These are phyloP conservation scores for Chlamydomonas reinhardtii DNA, from an alignment of 163 green algal species.

Conservation along the genomic window DNA sequence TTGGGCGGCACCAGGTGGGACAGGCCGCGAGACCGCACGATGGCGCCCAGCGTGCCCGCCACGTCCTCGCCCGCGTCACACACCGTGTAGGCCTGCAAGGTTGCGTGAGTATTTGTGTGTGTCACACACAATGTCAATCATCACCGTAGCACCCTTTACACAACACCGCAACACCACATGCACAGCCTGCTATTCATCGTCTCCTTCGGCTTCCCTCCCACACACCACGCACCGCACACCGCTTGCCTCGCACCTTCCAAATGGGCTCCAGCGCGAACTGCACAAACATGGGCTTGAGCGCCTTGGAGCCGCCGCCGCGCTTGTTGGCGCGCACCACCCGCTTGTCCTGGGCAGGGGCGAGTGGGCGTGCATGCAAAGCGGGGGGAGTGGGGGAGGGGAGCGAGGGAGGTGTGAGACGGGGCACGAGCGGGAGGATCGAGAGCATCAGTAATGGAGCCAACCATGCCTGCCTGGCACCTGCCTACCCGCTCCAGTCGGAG, in stretches of 20 bases:
- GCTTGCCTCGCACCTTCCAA: conserved; percentile 86
- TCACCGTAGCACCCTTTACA: too few relatives aligned
- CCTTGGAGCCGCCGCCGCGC: conserved; percentile 47
- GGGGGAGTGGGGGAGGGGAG: too few relatives aligned
- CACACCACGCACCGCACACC: background rate
- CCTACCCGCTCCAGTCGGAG: too few relatives aligned
- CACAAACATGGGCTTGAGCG: conserved; percentile 93
- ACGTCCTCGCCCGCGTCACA: conserved; percentile 67
- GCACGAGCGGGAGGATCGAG: too few relatives aligned
- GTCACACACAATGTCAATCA: too few relatives aligned
- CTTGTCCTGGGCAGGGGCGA: conserved; percentile 66
- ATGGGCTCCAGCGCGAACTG: conserved; percentile 95
- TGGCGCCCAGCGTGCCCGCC: conserved; percentile 68
- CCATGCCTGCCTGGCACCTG: too few relatives aligned
- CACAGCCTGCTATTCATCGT: background rate
- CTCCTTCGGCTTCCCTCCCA: background rate
- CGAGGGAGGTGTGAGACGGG: background rate
- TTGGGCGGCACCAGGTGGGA: conserved; percentile 58
- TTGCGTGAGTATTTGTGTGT: background rate
- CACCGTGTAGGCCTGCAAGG: conserved; percentile 73
- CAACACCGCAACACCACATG: too few relatives aligned
- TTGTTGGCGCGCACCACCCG: conserved; percentile 76
- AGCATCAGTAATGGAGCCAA: too few relatives aligned
- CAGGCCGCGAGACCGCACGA: conserved; percentile 79
- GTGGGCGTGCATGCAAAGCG: too few relatives aligned